Evolutionary conservation across 1,139 yeast species (phyloP).

Genomic region (Geotrichum aggregatum): DNA sequence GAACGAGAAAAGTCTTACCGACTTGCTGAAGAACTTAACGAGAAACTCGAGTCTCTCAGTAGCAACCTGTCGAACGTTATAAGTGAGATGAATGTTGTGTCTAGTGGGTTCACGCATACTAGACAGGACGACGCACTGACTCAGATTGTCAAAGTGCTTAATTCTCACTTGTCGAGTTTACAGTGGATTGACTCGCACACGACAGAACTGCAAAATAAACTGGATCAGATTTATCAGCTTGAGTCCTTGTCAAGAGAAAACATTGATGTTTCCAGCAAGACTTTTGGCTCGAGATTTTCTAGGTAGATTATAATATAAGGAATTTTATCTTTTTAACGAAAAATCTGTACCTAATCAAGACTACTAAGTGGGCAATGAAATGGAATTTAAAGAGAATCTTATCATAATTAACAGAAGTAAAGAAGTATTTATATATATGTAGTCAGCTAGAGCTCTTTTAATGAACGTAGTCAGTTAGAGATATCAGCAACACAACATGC

Average conservation of each 20-base stretch:
- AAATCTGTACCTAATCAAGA: neutral
- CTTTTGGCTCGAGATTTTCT: constrained; percentile 11
- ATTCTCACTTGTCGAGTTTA: constrained; percentile 83
- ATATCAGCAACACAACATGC: constrained; percentile 53
- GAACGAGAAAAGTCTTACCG: constrained; percentile 87
- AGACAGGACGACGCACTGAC: constrained; percentile 50
- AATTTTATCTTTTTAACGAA: neutral
- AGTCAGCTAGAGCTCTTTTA: neutral
- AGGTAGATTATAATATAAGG: neutral
- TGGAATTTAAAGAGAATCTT: too few species aligned
- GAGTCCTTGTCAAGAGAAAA: constrained; percentile 29
- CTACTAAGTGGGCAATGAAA: too few species aligned
- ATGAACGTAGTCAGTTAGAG: constrained; percentile 43
- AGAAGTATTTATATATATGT: neutral
- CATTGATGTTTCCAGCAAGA: constrained; percentile 21
- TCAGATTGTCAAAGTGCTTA: constrained; percentile 70
- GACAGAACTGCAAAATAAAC: constrained; percentile 59
- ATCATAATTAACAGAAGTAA: neutral
- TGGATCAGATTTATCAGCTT: constrained; percentile 41
- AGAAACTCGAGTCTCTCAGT: constrained; percentile 72
- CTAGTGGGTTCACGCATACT: constrained; percentile 71
- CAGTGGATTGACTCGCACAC: constrained; percentile 81
- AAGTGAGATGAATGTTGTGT: constrained; percentile 79
- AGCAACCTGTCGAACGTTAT: constrained; percentile 71
- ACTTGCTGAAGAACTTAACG: constrained; percentile 81